Base-by-base conservation (phyloP, 768 basidiomycete genomes). In the Kwoniella bestiolae region DNA sequence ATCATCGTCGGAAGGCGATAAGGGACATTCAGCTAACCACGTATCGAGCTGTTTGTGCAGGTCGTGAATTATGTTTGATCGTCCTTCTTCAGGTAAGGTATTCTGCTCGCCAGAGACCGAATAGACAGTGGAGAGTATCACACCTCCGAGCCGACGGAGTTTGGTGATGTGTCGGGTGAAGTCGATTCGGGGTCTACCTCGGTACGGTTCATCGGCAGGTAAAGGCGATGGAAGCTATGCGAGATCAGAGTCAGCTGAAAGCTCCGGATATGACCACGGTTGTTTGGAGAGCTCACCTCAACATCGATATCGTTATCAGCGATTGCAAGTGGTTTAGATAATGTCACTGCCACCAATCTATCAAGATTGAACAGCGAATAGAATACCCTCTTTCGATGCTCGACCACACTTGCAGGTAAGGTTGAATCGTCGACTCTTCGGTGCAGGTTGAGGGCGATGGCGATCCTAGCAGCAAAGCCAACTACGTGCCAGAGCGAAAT, bases 311-410 rank as follows among this genome's bases (percentile, higher is more conserved):
- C 72, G 23, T 64, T 60, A 38, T 76, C 74, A 1, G 31, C 46
- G 35, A 76, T 69, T 5, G 63, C 67, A 14, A 76, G 59, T 12
- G 74, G 74, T 47, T 62, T 55, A 5, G 60, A 56, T 7, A 73
- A 57, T 26, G 68, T 71, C 26, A 62, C 59, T 9, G 74, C 64
- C 16, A 76, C 69, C 21, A 69, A 50, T 26, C 72, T 51, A 47
- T 76, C 74, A 3, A 76, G 63, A 46, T 69, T 73, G 63, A 67
- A 76, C 21, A 76, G 34, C 21, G 60, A 62, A 25, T 65, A 73
- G 69, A 72, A 76, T 1, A 73, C 58, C 38, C 65, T 38, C 32
- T 58, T 66, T 29, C 74, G 32, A 14, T 65, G 56, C 26, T 70
- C 68, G 14, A 67, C 52, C 7, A 61, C 29, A 7, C 38, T 41